Evolutionary conservation across 768 basidiomycete species (phyloP).

Genomic region (Panus rudis): DNA sequence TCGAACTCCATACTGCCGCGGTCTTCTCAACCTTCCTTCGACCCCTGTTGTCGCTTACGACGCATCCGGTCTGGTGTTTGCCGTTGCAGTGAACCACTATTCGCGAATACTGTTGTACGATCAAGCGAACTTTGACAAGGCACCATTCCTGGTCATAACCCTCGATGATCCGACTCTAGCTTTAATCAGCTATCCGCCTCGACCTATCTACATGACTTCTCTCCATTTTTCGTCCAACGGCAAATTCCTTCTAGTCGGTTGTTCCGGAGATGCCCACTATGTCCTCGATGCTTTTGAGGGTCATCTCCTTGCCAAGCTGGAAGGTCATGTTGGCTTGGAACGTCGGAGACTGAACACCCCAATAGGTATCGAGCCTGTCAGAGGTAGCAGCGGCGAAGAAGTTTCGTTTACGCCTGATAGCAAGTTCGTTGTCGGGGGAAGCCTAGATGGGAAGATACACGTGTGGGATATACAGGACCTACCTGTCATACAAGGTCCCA

Average conservation of each 20-base stretch:
- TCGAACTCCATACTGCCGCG: conserved; percentile 69
- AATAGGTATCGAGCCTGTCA: conserved; percentile 54
- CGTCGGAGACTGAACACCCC: conserved; percentile 44
- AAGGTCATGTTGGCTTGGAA: conserved; percentile 81
- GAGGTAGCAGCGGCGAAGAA: conserved; percentile 89
- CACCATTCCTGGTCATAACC: conserved; percentile 79
- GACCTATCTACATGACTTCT: conserved; percentile 86
- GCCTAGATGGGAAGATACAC: conserved; percentile 74
- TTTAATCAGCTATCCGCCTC: conserved; percentile 76
- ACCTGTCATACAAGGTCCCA: conserved; percentile 40
- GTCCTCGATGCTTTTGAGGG: conserved; percentile 90
- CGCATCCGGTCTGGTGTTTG: conserved; percentile 75
- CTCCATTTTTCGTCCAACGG: conserved; percentile 87
- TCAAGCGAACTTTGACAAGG: conserved; percentile 81
- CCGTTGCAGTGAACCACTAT: conserved; percentile 78
- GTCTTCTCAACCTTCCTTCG: conserved; percentile 67
- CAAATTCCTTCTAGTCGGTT: conserved; percentile 85
- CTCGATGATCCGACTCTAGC: conserved; percentile 76
- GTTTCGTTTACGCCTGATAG: conserved; percentile 93
- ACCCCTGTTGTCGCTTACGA: conserved; percentile 82
- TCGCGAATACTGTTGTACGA: conserved; percentile 83
- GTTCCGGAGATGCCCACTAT: conserved; percentile 89
- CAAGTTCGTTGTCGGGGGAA: conserved; percentile 81
- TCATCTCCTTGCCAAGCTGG: conserved; percentile 73
- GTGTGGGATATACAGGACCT: conserved; percentile 82